Percentiles rank a stretch among this genome's conserved stretches.
These are phyloP conservation scores for Haplographium delicatum DNA, from an alignment of 495 filamentous ascomycete species.

Conservation along the genomic window DNA sequence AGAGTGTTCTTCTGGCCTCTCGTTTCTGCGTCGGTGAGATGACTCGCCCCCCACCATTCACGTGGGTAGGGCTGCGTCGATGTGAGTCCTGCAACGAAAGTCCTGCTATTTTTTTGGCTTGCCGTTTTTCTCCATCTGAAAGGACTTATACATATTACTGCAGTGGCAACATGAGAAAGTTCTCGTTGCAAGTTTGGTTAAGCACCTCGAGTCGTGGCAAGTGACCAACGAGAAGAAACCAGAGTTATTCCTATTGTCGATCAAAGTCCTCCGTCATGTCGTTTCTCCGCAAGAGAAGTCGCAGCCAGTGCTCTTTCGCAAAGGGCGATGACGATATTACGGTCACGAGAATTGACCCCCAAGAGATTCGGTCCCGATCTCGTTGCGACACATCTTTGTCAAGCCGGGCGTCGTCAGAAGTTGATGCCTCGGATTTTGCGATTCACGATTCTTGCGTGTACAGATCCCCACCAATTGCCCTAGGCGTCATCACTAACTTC, in stretches of 20 bases:
- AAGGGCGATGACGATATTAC: slow-evolving; percentile 15
- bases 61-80: background rate
- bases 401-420: background rate
- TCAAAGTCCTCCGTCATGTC: slow-evolving; percentile 12
- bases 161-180: slow-evolving; percentile 9
- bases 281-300: slow-evolving; percentile 15
- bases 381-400: slow-evolving; percentile 5
- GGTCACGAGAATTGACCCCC: slow-evolving; percentile 3
- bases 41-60: background rate
- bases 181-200: background rate
- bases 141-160: background rate
- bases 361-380: background rate
- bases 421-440: slow-evolving; percentile 14
- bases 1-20: background rate
- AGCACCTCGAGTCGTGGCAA: background rate
- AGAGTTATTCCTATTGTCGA: background rate
- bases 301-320: slow-evolving; percentile 15
- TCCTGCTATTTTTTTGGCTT: slow-evolving; percentile 2
- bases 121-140: background rate
- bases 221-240: background rate
- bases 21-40: slow-evolving; percentile 3
- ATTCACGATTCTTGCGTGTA: slow-evolving; percentile 26
- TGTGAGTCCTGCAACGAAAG: slow-evolving; percentile 7
- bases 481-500: slow-evolving; percentile 1
- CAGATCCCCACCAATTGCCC: background rate